Base-by-base conservation (phyloP, 2,329 filamentous ascomycete species). In the Aspergillus piperis region DNA sequence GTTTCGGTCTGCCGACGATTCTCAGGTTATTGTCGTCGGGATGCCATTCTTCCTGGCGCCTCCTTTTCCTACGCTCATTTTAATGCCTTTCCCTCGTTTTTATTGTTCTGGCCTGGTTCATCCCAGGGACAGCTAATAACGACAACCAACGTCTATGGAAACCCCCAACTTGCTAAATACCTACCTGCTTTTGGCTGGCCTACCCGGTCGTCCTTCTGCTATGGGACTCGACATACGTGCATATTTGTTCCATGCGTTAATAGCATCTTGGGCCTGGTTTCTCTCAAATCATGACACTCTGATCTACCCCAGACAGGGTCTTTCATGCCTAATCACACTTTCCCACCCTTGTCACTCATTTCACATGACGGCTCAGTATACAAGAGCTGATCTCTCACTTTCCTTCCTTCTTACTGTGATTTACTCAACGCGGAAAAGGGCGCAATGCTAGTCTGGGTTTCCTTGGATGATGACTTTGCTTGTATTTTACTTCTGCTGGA, bases 1-100 rank as follows among this genome's bases (percentile, higher is more conserved):
- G 54, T 38, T 61, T 54, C 36, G 56, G 61, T 62, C 59, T 21
- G 23, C 54, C 25, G 47, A 50, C 59, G 58, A 48, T 58, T 61
- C 60, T 36, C 60, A 55, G 59, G 53, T 58, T 41, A 55, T 62
- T 61, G 8, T n/a, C n/a, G 23, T 50, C 8, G 47, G n/a, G 44
- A 23, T 21, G 53, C 47, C 25, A 19, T 39, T 60, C 39, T 60
- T 49, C 51, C 38, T 38, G 53, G 38, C 25, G 44, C 27, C 32
- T 32, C 38, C 25, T 54, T 39, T 41, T 25, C 42, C 44, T 61
- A 41, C 53, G 42, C 54, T 65, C 50, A 25, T 54, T 65, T 52
- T 51, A 57, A 59, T 47, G 47, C 53, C 42, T 39, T 50, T 15
- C 49, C n/a, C 25, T 60, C 36, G 21, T 25, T 57, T 54, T 13